A percentile compares a stretch with the other conserved stretches of the same genome.
These are phyloP conservation scores for Melocanna baccifera DNA, from an alignment of 176 grass and related monocot genomes.

Conservation along the genomic window DNA sequence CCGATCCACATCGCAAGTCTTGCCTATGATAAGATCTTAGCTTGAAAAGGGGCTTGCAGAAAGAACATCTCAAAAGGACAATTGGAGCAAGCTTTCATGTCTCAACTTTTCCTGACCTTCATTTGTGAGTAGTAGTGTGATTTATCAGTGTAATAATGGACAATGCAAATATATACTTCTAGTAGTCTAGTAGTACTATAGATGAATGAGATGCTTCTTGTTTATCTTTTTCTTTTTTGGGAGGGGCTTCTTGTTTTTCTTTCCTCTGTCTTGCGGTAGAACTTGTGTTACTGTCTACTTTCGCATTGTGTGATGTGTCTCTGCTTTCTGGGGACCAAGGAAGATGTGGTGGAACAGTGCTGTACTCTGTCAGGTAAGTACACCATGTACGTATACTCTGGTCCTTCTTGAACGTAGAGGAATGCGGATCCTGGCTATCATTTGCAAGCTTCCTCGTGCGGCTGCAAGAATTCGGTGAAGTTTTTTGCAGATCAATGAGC, in stretches of 20 bases:
- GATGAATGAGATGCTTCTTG: not conserved
- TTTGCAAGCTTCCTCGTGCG: not conserved
- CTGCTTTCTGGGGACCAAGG: not conserved
- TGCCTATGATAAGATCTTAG: not conserved
- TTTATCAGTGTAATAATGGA: not conserved
- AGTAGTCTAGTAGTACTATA: not conserved
- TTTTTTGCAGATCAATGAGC: not conserved
- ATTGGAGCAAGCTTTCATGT: conserved; percentile 13
- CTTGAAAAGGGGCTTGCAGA: not conserved
- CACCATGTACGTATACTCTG: not conserved
- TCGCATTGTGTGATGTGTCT: not conserved
- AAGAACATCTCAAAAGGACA: conserved; percentile 19
- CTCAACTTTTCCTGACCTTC: not conserved
- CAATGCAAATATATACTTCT: not conserved
- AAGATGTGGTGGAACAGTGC: conserved; percentile 11
- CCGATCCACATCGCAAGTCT: conserved; percentile 14
- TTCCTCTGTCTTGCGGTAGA: not conserved
- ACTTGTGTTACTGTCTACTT: not conserved
- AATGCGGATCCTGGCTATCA: not conserved
- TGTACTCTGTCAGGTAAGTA: not conserved
- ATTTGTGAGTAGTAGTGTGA: not conserved
- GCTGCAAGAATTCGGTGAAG: not conserved
- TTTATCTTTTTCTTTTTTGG: not conserved
- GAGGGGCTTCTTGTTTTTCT: not conserved
- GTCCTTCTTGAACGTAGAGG: not conserved